Evolutionary conservation across 495 filamentous ascomycete genomes (phyloP).

Genomic region (Penicillium paxilli): DNA sequence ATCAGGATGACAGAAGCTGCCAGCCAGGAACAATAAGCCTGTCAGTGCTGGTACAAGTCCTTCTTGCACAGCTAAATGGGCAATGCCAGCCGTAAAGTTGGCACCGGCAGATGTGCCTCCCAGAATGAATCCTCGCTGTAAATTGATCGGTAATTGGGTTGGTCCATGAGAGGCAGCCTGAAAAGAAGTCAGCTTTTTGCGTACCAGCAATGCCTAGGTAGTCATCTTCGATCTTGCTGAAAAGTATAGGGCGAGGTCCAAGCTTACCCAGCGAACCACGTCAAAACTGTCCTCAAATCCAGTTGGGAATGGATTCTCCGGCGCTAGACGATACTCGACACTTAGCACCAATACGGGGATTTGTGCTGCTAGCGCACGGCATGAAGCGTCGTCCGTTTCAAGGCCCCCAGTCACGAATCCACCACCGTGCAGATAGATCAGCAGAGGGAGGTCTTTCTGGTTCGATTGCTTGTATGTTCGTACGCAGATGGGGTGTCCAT

Average conservation of each 20-base stretch:
- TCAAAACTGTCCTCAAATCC: conserved; percentile 52
- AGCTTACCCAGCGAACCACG: conserved; percentile 25
- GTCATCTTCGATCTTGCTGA: background rate
- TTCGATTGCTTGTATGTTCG: conserved; percentile 10
- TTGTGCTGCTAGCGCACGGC: conserved; percentile 24
- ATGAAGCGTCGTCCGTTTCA: conserved; percentile 41
- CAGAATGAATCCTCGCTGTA: conserved; percentile 14
- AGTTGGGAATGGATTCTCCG: conserved; percentile 63
- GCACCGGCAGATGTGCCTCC: conserved; percentile 19
- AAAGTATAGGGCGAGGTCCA: no score
- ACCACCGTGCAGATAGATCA: conserved; percentile 28
- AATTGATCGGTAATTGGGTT: conserved; percentile 7
- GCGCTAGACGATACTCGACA: conserved; percentile 69
- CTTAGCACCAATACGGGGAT: conserved; percentile 49
- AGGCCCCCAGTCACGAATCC: conserved; percentile 37
- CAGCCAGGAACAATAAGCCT: conserved; percentile 12
- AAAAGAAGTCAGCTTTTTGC: background rate
- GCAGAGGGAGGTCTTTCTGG: conserved; percentile 12
- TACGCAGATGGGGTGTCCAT: conserved; percentile 12
- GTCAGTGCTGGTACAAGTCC: conserved; percentile 7
- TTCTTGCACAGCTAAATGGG: conserved; percentile 11
- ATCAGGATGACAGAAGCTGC: conserved; percentile 18
- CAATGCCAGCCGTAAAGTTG: conserved; percentile 20
- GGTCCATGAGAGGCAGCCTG: conserved; percentile 6
- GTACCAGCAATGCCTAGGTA: background rate